Base-by-base conservation (phyloP, 257 asterid species). In the Forsythia viridissima region DNA sequence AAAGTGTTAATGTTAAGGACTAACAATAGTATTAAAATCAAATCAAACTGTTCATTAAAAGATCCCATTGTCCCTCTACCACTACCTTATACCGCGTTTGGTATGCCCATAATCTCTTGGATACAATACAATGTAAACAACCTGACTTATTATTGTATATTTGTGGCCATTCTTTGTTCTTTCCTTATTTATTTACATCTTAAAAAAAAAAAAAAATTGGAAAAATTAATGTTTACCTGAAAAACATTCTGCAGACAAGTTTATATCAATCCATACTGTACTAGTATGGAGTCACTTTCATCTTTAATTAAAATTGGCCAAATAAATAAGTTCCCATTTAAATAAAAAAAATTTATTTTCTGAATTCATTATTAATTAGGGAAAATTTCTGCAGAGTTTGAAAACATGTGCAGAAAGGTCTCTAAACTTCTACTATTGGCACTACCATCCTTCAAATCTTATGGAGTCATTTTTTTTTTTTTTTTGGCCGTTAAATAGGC, bases 251-350 rank as follows among this genome's bases (percentile, higher is more conserved):
- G 21, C 69, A 37, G 69, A n/a, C 72, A 77, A 59, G 66, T 66
- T 16, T 65, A 71, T 61, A 68, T 83, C n/a, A 41, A 52, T 65
- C 51, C 76, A 71, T 51, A 71, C 30, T 11, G 59, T 42, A 41
- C 5, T 73, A 73, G 72, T 80, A 69, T 84, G 80, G 73, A 80
- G 43, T 41, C 78, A 48, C 13, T 77, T 73, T 69, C 76, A 77
- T 10, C 41, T 68, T 77, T 74, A 65, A 42, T 59, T 8, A 52
- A 55, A 74, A 8, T 6, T 77, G 76, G 78, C 75, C 76, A 74
- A 74, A 59, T 81, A 15, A 36, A 59, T 70, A 34, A 51, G 20
- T 67, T 74, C 65, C 57, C 6, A 48, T 48, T 13, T 4, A 15
- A 55, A n/a, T 0, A 30, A 7, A 18, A 55, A 4, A 55, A 55